Evolutionary conservation across 495 filamentous ascomycete species (phyloP).

Genomic region (Cercophora samala): DNA sequence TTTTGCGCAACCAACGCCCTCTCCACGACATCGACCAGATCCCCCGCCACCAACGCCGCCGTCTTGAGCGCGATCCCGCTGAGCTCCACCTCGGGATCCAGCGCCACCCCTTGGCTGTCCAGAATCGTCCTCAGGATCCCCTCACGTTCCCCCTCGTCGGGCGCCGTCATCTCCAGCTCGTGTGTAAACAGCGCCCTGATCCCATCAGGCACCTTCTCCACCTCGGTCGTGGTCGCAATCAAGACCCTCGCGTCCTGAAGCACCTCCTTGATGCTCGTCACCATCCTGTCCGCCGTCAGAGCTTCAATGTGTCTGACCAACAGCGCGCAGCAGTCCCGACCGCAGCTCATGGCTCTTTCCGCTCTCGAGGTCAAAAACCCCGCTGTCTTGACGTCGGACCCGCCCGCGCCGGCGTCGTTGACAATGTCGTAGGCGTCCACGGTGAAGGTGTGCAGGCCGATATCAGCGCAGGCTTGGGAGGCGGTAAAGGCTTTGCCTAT

Average conservation of each 20-base stretch:
- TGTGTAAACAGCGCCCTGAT: constrained; percentile 90
- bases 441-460: constrained; percentile 83
- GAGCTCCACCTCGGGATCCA: constrained; percentile 79
- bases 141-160: constrained; percentile 89
- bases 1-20: constrained; percentile 73
- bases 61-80: constrained; percentile 86
- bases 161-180: constrained; percentile 89
- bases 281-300: constrained; percentile 84
- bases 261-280: constrained; percentile 75
- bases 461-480: constrained; percentile 72
- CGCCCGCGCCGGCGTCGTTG: constrained; percentile 79
- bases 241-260: constrained; percentile 69
- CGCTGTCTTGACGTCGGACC: constrained; percentile 89
- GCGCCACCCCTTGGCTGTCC: constrained; percentile 64
- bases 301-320: constrained; percentile 86
- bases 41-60: constrained; percentile 89
- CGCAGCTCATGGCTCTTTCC: constrained; percentile 85
- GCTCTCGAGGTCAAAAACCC: constrained; percentile 81
- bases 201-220: constrained; percentile 88
- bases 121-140: constrained; percentile 77
- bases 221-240: constrained; percentile 89
- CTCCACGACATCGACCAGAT: constrained; percentile 91
- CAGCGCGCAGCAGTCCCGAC: constrained; percentile 74
- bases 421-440: constrained; percentile 93
- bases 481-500: constrained; percentile 85